phyloP scores from a whole-genome alignment of 768 basidiomycete species.

The Tulasnella sp. region DNA sequence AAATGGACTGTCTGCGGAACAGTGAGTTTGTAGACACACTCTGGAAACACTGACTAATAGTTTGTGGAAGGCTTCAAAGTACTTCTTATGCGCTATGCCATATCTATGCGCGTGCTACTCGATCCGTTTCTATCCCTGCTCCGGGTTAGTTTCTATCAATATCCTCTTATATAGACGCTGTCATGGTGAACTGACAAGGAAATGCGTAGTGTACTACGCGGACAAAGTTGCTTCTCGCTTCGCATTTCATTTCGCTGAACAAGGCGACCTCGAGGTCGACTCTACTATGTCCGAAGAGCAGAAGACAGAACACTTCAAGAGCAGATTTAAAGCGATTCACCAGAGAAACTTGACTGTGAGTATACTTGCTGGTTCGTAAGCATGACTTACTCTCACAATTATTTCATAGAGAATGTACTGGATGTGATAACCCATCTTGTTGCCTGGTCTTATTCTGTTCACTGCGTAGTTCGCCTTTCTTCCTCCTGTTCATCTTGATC shows the following conservation, averaged over 20 bases:
- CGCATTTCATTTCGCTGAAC: slow-evolving; percentile 1
- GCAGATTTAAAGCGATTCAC: neutral
- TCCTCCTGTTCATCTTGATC: no score
- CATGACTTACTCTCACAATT: no score
- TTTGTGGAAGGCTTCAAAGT: slow-evolving; percentile 55
- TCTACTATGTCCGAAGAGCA: no score
- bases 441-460: no score
- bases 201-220: slow-evolving; percentile 5
- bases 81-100: slow-evolving; percentile 67
- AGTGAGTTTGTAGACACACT: slow-evolving; percentile 5
- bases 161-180: neutral
- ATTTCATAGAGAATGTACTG: neutral
- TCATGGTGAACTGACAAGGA: neutral
- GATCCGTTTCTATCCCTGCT: slow-evolving; percentile 70
- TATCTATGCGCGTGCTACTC: slow-evolving; percentile 65
- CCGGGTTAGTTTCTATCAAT: slow-evolving; percentile 29
- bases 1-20: slow-evolving; percentile 20
- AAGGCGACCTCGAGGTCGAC: neutral
- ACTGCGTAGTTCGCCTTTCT: no score
- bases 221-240: slow-evolving; percentile 4
- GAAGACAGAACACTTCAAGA: neutral
- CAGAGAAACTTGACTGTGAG: neutral
- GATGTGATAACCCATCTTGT: neutral
- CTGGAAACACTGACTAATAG: slow-evolving; percentile 37
- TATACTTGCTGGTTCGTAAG: neutral